A percentile compares a stretch with the other conserved stretches of the same genome.
Evolutionary conservation across 306 rosid genomes (phyloP).

Genomic region (Sicyos baderoa): DNA sequence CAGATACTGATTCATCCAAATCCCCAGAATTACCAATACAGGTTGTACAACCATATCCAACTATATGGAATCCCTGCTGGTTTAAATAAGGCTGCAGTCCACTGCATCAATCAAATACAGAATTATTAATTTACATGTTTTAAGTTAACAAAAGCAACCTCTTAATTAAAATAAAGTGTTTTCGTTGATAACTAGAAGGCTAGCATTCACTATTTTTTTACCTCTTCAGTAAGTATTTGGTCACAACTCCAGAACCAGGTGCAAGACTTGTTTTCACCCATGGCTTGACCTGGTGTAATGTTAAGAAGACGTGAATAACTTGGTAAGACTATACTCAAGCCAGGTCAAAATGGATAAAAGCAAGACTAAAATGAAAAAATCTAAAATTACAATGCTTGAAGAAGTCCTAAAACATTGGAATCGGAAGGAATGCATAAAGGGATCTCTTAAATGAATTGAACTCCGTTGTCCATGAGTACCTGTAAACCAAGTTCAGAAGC

Average conservation of each 20-base stretch:
- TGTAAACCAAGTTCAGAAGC: conserved; percentile 76
- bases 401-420: background rate
- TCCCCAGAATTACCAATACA: conserved; percentile 97
- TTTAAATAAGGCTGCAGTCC: conserved; percentile 75
- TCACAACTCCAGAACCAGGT: conserved; percentile 92
- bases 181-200: background rate
- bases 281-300: conserved; percentile 64
- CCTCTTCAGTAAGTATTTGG: conserved; percentile 86
- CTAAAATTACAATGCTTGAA: background rate
- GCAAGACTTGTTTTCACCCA: conserved; percentile 99
- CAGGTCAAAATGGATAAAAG: background rate
- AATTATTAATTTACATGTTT: conserved; percentile 17
- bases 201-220: conserved; percentile 11
- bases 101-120: conserved; percentile 41
- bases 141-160: background rate
- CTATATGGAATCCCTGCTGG: conserved; percentile 82
- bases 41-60: conserved; percentile 95
- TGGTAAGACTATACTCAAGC: conserved; percentile 11
- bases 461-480: conserved; percentile 33
- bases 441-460: background rate
- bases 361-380: background rate
- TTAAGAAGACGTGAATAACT: conserved; percentile 6
- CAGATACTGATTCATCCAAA: conserved; percentile 60
- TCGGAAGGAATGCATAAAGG: conserved; percentile 3
- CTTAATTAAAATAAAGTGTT: no score